phyloP scores from a whole-genome alignment of 441 rosid species.

The Syzygium syzygioides region DNA sequence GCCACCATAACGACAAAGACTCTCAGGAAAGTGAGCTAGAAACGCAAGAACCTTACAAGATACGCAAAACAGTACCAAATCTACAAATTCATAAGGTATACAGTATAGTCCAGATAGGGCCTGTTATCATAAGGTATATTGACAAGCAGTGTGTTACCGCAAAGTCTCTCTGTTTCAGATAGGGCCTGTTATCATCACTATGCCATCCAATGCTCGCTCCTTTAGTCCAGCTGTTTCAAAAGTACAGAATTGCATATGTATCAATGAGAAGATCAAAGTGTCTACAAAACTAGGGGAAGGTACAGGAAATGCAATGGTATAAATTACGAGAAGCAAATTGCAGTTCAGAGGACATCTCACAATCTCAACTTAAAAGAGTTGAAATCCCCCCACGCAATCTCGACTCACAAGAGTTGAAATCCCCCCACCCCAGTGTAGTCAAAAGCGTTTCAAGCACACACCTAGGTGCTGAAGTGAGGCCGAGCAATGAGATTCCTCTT shows the following conservation, averaged over 20 bases:
- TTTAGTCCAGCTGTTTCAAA: conserved; percentile 57
- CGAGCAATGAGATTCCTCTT: background rate
- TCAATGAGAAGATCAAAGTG: background rate
- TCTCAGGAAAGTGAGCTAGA: conserved; percentile 1
- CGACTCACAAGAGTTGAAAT: background rate
- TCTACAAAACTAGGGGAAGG: background rate
- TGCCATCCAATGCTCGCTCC: conserved; percentile 98
- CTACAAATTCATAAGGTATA: background rate
- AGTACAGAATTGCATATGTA: background rate
- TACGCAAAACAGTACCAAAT: background rate
- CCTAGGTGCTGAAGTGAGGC: background rate
- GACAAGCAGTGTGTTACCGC: conserved; percentile 30
- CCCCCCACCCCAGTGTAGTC: background rate
- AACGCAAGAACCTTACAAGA: background rate
- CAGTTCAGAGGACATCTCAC: background rate
- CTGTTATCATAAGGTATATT: too few relatives aligned
- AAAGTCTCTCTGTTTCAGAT: conserved; percentile 76
- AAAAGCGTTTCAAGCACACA: background rate
- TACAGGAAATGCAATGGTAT: background rate
- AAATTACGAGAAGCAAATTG: background rate
- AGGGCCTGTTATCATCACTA: conserved; percentile 79
- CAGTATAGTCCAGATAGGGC: too few relatives aligned
- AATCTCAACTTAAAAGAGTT: background rate
- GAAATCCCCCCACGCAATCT: background rate
- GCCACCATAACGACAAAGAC: conserved; percentile 5